Evolutionary conservation across 1,139 yeast genomes (phyloP), one percentile per base, ranked within the genome.

Genomic region (Barnettozyma hawaiiensis): DNA sequence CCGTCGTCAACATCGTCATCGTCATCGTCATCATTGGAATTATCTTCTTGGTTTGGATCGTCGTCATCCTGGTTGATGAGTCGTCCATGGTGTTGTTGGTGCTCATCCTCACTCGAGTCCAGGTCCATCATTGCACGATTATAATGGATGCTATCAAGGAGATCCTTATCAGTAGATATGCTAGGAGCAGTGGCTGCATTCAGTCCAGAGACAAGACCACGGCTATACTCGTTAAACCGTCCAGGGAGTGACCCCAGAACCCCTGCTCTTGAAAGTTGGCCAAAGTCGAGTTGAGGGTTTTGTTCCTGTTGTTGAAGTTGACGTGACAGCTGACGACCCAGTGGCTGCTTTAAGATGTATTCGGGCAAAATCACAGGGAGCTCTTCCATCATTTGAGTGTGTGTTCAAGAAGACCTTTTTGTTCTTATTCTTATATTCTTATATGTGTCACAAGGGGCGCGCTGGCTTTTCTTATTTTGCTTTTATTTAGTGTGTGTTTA

Each of bases 221-320:
- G 40, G 23, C 47, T 47, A 26, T 47, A 48, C 10, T 47, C 53
- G 2, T 41, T 32, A 20, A 44, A 55, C 15, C 51, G 46, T 2
- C 52, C 45, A 2, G 59, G 59, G 47, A 55, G 47, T 6, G 48
- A 39, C 2, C 58, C 58, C 48, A 54, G 24, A 6, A 54, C 42
- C 2, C 58, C 57, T 7, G 45, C 27, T 1, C 50, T 39, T n/a
- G 54, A 43, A 6, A 54, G 45, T 19, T 42, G 40, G 5, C 26
- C 32, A 3, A 42, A 24, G 20, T 31, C 32, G 3, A 20, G 35
- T 10, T 14, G 34, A 12, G 11, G 29, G 12, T 27, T 33, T 27
- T 19, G 40, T 10, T 12, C 19, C 14, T 10, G 29, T 32, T 16
- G 12, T 21, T 18, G 34, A 14, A 49, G 34, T 23, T 42, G 43